Percentiles rank a stretch among this genome's conserved stretches.
Conservation (phyloP, 345 rosid genomes). For the Citrus trifoliata region DNA sequence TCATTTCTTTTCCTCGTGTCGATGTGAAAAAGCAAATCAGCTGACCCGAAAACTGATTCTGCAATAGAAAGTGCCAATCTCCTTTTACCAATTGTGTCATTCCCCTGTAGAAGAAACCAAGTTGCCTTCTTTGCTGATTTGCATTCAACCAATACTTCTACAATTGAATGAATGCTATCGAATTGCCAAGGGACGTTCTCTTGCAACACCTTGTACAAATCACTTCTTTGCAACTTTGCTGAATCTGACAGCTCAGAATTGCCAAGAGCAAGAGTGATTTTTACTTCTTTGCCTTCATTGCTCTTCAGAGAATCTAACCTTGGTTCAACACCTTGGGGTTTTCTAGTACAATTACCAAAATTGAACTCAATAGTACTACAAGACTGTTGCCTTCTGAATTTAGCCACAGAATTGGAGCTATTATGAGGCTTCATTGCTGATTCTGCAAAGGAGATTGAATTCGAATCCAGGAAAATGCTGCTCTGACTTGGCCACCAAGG, state of each 20-base stretch:
- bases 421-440: constrained; percentile 35
- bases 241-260: constrained; percentile 41
- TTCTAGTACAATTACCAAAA: constrained; percentile 31
- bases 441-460: constrained; percentile 41
- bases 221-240: constrained; percentile 27
- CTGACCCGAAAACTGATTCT: constrained; percentile 49
- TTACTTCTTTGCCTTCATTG: constrained; percentile 56
- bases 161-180: constrained; percentile 49
- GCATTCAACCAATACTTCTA: constrained; percentile 37
- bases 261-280: constrained; percentile 77
- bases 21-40: constrained; percentile 43
- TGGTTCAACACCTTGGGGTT: constrained; percentile 33
- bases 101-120: constrained; percentile 69
- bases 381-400: constrained; percentile 64
- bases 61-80: constrained; percentile 68
- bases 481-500: constrained; percentile 51
- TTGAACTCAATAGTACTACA: constrained; percentile 69
- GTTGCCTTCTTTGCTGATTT: constrained; percentile 31
- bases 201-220: constrained; percentile 39
- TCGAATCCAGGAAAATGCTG: constrained; percentile 43
- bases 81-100: constrained; percentile 66
- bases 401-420: constrained; percentile 44
- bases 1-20: constrained; percentile 36
- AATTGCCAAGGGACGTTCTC: constrained; percentile 78
- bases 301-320: constrained; percentile 64